Conservation (phyloP, 331 rosid genomes). For the Cucumis variabilis region DNA sequence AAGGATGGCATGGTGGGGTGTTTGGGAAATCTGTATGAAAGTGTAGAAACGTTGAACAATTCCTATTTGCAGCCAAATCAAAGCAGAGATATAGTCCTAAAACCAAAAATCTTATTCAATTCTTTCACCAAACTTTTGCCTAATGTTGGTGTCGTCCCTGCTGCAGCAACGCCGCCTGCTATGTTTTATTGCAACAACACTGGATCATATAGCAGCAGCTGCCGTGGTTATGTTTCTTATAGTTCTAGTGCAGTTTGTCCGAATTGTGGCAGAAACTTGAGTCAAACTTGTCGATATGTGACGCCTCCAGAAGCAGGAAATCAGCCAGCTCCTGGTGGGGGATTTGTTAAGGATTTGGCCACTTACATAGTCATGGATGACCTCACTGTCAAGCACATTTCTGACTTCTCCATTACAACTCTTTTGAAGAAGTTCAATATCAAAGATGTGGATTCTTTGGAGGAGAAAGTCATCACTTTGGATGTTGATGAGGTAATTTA, state of each 20-base stretch:
- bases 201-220: too few relatives aligned
- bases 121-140: neutral
- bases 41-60: neutral
- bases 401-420: conserved; percentile 37
- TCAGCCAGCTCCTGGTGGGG: neutral
- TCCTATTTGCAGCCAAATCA: neutral
- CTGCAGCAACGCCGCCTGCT: neutral
- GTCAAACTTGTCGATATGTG: neutral
- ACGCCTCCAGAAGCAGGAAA: neutral
- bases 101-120: neutral
- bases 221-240: neutral
- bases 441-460: conserved; percentile 40
- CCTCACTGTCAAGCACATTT: conserved; percentile 43
- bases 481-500: conserved; percentile 40
- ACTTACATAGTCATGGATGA: conserved; percentile 65
- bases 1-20: neutral
- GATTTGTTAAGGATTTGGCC: conserved; percentile 4
- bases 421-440: conserved; percentile 44
- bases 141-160: neutral
- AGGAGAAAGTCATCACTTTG: conserved; percentile 26
- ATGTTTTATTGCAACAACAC: too few relatives aligned
- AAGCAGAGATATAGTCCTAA: neutral
- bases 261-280: neutral
- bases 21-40: conserved; percentile 26
- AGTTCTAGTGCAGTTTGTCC: neutral